phyloP scores from a whole-genome alignment of 441 rosid genomes.

The Corymbia calophylla region DNA sequence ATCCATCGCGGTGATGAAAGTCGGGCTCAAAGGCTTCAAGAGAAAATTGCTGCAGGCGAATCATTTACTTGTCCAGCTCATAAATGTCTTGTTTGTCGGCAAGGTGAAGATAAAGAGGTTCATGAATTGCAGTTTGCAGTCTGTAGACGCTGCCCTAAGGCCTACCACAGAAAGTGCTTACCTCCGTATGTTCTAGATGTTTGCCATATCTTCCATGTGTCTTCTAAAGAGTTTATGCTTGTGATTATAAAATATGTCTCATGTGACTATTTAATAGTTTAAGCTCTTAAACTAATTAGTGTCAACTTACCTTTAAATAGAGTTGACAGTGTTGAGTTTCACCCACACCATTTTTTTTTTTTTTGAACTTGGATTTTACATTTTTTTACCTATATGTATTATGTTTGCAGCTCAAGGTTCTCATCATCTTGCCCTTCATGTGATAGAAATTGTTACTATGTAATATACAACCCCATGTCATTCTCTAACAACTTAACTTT shows the following conservation, averaged over 20 bases:
- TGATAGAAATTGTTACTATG: background rate
- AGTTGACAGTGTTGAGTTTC: background rate
- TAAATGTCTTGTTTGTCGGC: constrained; percentile 43
- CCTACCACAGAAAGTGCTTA: constrained; percentile 68
- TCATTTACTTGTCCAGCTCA: constrained; percentile 56
- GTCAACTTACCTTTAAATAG: background rate
- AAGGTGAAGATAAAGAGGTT: constrained; percentile 31
- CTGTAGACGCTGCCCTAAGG: constrained; percentile 70
- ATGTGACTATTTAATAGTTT: background rate
- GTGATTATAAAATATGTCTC: background rate
- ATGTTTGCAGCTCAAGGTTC: background rate
- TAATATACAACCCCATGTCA: background rate
- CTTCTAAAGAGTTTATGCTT: background rate
- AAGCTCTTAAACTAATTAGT: background rate
- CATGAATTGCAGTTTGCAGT: constrained; percentile 45
- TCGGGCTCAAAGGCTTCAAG: constrained; percentile 23
- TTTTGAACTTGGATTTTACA: background rate
- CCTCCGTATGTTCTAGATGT: constrained; percentile 33
- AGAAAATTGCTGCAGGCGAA: constrained; percentile 43
- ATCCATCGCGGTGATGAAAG: constrained; percentile 29
- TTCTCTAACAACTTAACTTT: background rate
- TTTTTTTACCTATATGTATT: background rate
- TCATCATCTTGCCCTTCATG: background rate
- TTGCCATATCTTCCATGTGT: background rate
- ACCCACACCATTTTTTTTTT: background rate